phyloP scores from a whole-genome alignment of 805 yeast species.

The Metschnikowia hibisci region DNA sequence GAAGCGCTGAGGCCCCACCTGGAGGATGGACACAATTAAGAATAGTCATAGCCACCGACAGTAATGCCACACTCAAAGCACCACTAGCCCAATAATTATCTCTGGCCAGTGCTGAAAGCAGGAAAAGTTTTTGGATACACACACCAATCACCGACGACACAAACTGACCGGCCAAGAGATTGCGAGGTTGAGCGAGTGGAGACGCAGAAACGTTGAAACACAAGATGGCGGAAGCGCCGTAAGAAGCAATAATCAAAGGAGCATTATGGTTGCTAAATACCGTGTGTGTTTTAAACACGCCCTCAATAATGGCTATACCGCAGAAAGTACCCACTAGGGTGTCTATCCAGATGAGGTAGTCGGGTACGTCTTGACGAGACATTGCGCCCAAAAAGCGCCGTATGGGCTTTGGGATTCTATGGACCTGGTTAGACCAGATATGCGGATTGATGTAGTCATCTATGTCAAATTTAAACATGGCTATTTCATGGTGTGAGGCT shows the following conservation, averaged over 20 bases:
- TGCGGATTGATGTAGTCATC: slow-evolving; percentile 29
- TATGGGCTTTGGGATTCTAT: slow-evolving; percentile 31
- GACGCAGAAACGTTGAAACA: slow-evolving; percentile 51
- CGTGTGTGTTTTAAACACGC: slow-evolving; percentile 38
- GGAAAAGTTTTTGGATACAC: slow-evolving; percentile 51
- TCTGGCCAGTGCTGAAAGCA: slow-evolving; percentile 39
- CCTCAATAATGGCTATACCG: slow-evolving; percentile 46
- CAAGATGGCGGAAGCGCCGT: slow-evolving; percentile 62
- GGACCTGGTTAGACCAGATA: slow-evolving; percentile 27
- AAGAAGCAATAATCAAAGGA: slow-evolving; percentile 50
- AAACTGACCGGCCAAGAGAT: slow-evolving; percentile 54
- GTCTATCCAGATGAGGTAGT: slow-evolving; percentile 45
- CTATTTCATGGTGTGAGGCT: background rate
- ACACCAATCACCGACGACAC: slow-evolving; percentile 51
- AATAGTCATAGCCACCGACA: slow-evolving; percentile 52
- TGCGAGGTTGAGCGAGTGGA: slow-evolving; percentile 66
- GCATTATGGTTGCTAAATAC: slow-evolving; percentile 39
- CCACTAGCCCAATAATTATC: slow-evolving; percentile 55
- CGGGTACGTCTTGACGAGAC: slow-evolving; percentile 27
- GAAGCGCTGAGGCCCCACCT: slow-evolving; percentile 64
- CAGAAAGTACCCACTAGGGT: slow-evolving; percentile 42
- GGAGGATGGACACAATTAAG: slow-evolving; percentile 66
- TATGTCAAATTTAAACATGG: slow-evolving; percentile 35
- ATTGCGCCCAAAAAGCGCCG: slow-evolving; percentile 41
- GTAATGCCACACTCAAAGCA: slow-evolving; percentile 51